Conservation (phyloP, 2,329 filamentous ascomycete species). For the Chaetomiaceae sp. region DNA sequence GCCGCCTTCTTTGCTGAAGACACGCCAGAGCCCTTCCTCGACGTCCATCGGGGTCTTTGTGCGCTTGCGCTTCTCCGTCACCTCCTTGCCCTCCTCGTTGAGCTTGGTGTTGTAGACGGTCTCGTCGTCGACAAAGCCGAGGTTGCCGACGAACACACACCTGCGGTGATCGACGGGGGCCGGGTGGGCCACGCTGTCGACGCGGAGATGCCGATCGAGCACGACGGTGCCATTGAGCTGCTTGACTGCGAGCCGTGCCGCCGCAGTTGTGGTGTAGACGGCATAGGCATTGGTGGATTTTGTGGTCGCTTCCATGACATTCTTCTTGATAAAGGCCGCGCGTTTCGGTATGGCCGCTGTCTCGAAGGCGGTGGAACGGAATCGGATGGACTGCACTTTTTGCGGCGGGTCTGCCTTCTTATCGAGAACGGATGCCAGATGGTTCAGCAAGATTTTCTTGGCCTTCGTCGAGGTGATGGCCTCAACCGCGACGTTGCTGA, state of each 20-base stretch:
- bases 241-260: constrained; percentile 70
- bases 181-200: constrained; percentile 87
- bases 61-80: constrained; percentile 56
- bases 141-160: constrained; percentile 93
- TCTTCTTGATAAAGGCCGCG: constrained; percentile 87
- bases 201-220: constrained; percentile 81
- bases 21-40: constrained; percentile 87
- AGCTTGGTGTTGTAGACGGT: constrained; percentile 61
- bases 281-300: constrained; percentile 92
- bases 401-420: constrained; percentile 50
- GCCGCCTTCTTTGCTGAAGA: constrained; percentile 67
- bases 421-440: constrained; percentile 71
- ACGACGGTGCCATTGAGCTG: constrained; percentile 79
- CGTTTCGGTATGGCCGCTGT: constrained; percentile 77
- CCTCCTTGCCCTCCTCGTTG: constrained; percentile 61
- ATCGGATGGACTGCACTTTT: constrained; percentile 85
- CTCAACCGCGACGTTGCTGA: constrained; percentile 81
- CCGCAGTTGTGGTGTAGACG: constrained; percentile 72
- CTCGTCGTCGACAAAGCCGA: constrained; percentile 94
- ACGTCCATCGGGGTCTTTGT: constrained; percentile 74
- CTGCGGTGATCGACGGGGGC: constrained; percentile 75
- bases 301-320: constrained; percentile 85
- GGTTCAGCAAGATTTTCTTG: constrained; percentile 70
- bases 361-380: constrained; percentile 86
- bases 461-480: constrained; percentile 78